Evolutionary conservation across 2,329 filamentous ascomycete species (phyloP), one percentile per base, ranked within the genome.

Genomic region (Apiospora sp.): DNA sequence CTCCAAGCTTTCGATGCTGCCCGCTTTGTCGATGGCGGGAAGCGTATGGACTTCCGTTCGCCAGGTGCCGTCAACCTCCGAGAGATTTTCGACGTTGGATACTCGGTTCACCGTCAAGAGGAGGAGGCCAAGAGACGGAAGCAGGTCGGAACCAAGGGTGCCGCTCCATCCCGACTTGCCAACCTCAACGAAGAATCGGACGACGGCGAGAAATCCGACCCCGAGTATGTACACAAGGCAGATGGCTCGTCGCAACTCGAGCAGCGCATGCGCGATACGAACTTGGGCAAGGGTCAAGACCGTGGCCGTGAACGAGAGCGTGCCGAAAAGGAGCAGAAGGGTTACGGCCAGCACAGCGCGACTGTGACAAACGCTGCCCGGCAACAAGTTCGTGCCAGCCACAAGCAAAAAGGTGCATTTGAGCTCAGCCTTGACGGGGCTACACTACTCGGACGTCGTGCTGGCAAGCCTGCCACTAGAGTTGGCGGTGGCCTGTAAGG

Each of bases 11-110:
- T 93, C 75, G 88, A 92, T 72, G 83, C 88, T 0, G 80, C 84
- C 58, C 86, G 86, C 69, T 80, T 90, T 22, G 83, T 86, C 61
- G 88, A 90, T 46, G 83, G 86, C 49, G 92, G 93, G 41, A 92
- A 90, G 75, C 91, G 94, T 24, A 91, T 92, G 84, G 96, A 99
- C 82, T 99, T 98, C 91, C 91, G 96, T 72, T 98, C 95, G 0
- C 96, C 96, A 0, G 96, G 95, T 69, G 95, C 94, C 2, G 92
- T 99, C 83, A 98, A 98, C 81, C 86, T 99, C 16, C 94, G 96
- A 73, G 96, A 99, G 83, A 95, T 98, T 2, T 99, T 99, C 77
- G 96, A 99, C 79, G 96, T 99, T 68, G 93, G 94, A n/a, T 99
- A 99, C 79, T 96, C 96, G 12, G 96, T 99, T 12, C 96, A 98